Evolutionary conservation across 257 asterid species (phyloP), one percentile per base, ranked within the genome.

Genomic region (Craterostigma plantagineum): DNA sequence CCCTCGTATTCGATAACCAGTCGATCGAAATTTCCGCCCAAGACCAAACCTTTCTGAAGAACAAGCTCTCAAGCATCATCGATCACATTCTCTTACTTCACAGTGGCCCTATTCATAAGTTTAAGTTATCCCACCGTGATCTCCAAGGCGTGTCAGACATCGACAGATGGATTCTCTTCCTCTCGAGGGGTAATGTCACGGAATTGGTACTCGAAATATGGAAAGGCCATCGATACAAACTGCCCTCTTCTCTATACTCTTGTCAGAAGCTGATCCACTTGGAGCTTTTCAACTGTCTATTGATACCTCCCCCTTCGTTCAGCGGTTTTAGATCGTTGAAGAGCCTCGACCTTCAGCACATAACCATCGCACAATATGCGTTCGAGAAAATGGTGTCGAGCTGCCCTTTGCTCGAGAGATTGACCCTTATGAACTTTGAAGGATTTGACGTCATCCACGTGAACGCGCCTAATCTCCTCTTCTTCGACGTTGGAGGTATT

Each of bases 291-390:
- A 87, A 82, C 60, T 82, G 98, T 64, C 83, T 82, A 30, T 64
- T 87, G 38, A 82, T 64, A 52, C 93, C 93, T 34, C 82, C 86
- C 11, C 38, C 47, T 43, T 48, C 61, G 42, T 87, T 87, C 58
- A 38, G 35, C 53, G 98, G 98, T 50, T 87, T 79, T 62, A 76
- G 57, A 58, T 66, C 61, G 62, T 70, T 87, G 72, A 79, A 76
- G 61, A 87, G 93, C 65, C 83, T 87, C 17, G 95, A 87, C 63
- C 95, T 87, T 60, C 97, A 87, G 74, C 95, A 76, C 56, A 82
- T 87, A 49, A 79, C 93, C 23, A 87, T 87, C 92, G 95, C 81
- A 33, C 97, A 87, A 54, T 59, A 47, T 61, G 85, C 76, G 34
- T 87, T 87, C 62, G 95, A 82, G 59, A 51, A 62, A 57, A 64